Conservation (phyloP, 2,329 filamentous ascomycete species). For the Blastomyces parvus region DNA sequence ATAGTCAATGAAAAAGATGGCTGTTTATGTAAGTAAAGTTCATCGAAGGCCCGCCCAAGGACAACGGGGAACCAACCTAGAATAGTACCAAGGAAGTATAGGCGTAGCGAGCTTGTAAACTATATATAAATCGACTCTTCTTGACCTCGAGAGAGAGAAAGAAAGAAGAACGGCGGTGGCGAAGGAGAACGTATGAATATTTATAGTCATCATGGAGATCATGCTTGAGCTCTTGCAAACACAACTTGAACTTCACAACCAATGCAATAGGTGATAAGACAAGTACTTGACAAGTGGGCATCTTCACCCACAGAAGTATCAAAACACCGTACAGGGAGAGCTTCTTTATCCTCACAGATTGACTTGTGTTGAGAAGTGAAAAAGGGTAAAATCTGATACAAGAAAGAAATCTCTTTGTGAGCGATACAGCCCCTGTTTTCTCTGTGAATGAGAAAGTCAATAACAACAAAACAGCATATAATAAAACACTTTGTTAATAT, state of each 20-base stretch:
- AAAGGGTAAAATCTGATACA: constrained; percentile 4
- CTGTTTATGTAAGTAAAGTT: not conserved
- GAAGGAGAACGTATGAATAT: not conserved
- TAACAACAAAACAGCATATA: constrained; percentile 10
- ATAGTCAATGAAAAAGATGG: not conserved
- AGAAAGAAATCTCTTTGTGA: constrained; percentile 3
- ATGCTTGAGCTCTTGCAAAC: not conserved
- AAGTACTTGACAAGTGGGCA: not conserved
- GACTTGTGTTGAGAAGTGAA: constrained; percentile 2
- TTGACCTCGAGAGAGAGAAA: not conserved
- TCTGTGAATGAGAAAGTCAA: constrained; percentile 5
- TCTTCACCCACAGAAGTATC: not conserved
- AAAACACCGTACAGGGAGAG: not conserved
- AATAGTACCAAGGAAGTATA: not conserved
- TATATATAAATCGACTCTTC: not conserved
- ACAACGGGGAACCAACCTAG: not conserved
- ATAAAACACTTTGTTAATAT: constrained; percentile 5
- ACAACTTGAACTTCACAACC: not conserved
- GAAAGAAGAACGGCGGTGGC: not conserved
- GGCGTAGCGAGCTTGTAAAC: not conserved
- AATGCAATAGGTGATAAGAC: not conserved
- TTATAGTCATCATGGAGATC: not conserved
- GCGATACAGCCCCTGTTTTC: not conserved
- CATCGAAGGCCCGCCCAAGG: not conserved
- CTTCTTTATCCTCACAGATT: constrained; percentile 5